phyloP scores from a whole-genome alignment of 148 eudicot genomes.

The Arctostaphylos glauca region DNA sequence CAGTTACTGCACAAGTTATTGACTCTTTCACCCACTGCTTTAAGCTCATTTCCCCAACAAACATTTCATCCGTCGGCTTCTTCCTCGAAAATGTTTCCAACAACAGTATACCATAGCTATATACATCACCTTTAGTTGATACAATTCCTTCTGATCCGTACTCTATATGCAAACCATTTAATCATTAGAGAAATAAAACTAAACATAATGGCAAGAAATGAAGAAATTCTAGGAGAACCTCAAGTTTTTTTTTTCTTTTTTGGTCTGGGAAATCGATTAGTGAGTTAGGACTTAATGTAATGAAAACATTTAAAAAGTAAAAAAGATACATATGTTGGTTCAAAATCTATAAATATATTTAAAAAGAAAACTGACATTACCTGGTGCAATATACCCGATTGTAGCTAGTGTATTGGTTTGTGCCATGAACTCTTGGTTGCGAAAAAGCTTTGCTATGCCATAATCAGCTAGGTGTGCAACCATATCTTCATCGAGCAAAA shows the following conservation, averaged over 20 bases:
- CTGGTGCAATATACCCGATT: conserved; percentile 14
- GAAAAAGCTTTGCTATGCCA: conserved; percentile 13
- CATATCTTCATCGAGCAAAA: conserved; percentile 13
- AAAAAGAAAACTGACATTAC: neutral
- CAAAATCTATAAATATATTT: neutral
- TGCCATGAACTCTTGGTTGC: neutral
- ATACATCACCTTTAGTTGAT: conserved; percentile 9
- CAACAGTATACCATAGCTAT: conserved; percentile 8
- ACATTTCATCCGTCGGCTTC: conserved; percentile 13
- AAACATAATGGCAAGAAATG: neutral
- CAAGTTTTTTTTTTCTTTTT: no score
- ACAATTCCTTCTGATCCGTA: conserved; percentile 9
- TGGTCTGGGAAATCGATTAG: no score
- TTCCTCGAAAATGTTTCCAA: conserved; percentile 10
- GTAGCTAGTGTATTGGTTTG: conserved; percentile 13
- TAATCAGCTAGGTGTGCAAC: conserved; percentile 15
- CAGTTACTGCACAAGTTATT: neutral
- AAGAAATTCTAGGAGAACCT: neutral
- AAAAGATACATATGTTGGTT: neutral
- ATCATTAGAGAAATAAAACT: neutral
- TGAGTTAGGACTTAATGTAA: no score
- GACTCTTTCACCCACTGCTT: conserved; percentile 9
- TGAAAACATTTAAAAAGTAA: no score
- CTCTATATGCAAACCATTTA: neutral
- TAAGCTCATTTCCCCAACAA: neutral